Evolutionary conservation across 108 stramenopile genomes (phyloP), one percentile per base, ranked within the genome.

Genomic region (Fragilaria crotonensis): DNA sequence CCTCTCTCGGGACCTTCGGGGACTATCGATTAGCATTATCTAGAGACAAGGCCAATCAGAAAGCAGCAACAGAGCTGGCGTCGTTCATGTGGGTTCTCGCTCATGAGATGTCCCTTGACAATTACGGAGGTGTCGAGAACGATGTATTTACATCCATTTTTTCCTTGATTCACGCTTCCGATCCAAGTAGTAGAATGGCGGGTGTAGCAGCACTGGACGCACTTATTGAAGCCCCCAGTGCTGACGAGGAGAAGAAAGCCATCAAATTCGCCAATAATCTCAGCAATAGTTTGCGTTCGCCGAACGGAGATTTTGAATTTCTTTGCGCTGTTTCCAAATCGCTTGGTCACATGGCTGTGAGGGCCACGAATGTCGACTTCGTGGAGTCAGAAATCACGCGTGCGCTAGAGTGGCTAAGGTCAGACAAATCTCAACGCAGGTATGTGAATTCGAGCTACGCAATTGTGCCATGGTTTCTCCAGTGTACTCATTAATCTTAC

Each of bases 221-320:
- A 26, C 70, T 94, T 2, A 62, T 94, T 25, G 81, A 73, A 44
- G 84, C 87, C 0, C 93, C 91, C 2, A 81, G 83, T 56, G 85
- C 87, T 9, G 87, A 95, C 25, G 93, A 94, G 50, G 83, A 88
- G 56, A 82, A 83, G 56, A 95, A 95, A 71, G 77, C 89, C 2
- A 95, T 93, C 64, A 84, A 92, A 25, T 95, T 96, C 61, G 94
- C 95, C 22, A 90, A 96, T 54, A 85, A 80, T 11, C 71, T 98
- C 7, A 80, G 78, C 55, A 68, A 81, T 45, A 88, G 87, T 20
- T 68, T 89, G 22, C 70, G 86, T 47, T 56, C 73, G 5, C 60
- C 86, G 1, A 27, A 68, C 41, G 86, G 70, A 2, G 84, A 93
- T 66, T 94, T 74, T 64, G 89, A 89, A 62, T 94, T 92, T 63